Conservation (phyloP, 2,329 filamentous ascomycete species). For the Ceratocystiopsis brevicomis region DNA sequence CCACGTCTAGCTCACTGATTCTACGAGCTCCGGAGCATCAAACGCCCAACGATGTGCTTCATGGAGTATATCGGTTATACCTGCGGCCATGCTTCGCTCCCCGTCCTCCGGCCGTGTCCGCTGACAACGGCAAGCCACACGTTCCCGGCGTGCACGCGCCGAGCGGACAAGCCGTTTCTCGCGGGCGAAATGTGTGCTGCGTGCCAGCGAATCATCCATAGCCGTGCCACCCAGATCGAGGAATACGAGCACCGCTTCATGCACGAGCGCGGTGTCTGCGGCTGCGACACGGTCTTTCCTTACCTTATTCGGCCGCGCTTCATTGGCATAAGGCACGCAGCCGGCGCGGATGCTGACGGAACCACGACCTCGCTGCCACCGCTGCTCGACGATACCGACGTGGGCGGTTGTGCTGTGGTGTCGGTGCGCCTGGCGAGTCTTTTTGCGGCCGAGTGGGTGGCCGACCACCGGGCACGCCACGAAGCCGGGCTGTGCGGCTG, state of each 20-base stretch:
- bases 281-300: constrained; percentile 20
- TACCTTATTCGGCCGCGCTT: constrained; percentile 17
- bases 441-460: constrained; percentile 23
- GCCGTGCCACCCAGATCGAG: constrained; percentile 20
- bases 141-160: constrained; percentile 17
- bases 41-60: constrained; percentile 22
- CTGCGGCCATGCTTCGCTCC: constrained; percentile 26
- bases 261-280: constrained; percentile 24
- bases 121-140: constrained; percentile 19
- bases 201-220: constrained; percentile 21
- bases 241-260: constrained; percentile 25
- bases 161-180: constrained; percentile 15
- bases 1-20: too few species aligned
- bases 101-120: constrained; percentile 24
- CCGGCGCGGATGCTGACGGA: neutral
- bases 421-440: constrained; percentile 17
- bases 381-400: constrained; percentile 1
- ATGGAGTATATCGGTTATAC: constrained; percentile 25
- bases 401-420: neutral
- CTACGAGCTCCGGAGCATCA: too few species aligned
- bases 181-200: constrained; percentile 18
- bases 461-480: constrained; percentile 21
- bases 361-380: neutral
- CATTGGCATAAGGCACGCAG: constrained; percentile 4
- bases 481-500: constrained; percentile 18